Percentiles rank a stretch among this genome's conserved stretches.
These are phyloP conservation scores for Penicillium vulpinum DNA, from an alignment of 2,329 filamentous ascomycete genomes.

Conservation along the genomic window DNA sequence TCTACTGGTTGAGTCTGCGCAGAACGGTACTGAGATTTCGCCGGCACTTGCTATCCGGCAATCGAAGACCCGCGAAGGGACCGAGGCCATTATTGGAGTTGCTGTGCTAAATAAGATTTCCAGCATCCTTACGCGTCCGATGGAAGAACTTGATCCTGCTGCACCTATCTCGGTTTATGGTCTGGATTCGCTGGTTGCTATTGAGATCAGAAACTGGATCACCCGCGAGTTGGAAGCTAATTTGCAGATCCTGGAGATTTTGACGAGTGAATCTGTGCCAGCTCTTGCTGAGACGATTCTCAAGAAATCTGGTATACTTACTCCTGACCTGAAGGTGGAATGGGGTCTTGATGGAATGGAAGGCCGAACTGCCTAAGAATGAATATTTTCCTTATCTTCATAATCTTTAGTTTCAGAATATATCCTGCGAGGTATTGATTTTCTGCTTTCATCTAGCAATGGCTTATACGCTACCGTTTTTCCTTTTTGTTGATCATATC, in stretches of 20 bases:
- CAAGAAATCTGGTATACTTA: slow-evolving; percentile 22
- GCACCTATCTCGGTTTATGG: slow-evolving; percentile 25
- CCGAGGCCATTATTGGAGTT: slow-evolving; percentile 8
- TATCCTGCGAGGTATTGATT: background rate
- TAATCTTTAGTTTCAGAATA: background rate
- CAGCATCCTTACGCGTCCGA: slow-evolving; percentile 24
- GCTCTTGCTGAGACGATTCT: slow-evolving; percentile 25
- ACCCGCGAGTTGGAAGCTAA: slow-evolving; percentile 23
- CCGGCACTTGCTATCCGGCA: slow-evolving; percentile 21
- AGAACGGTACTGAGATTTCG: slow-evolving; percentile 10
- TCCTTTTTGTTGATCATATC: background rate
- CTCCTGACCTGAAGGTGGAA: slow-evolving; percentile 17
- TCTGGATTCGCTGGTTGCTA: slow-evolving; percentile 31
- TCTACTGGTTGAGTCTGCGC: slow-evolving; percentile 3
- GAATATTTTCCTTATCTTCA: background rate
- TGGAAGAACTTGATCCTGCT: slow-evolving; percentile 21
- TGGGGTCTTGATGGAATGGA: slow-evolving; percentile 18
- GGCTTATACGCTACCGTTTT: background rate
- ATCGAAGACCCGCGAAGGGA: slow-evolving; percentile 8
- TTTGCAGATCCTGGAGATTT: slow-evolving; percentile 30
- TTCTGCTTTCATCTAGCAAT: background rate
- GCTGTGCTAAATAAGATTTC: slow-evolving; percentile 21
- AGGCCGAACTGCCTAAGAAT: slow-evolving; percentile 1
- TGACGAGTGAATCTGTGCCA: slow-evolving; percentile 23
- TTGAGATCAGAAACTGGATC: slow-evolving; percentile 36